phyloP scores from a whole-genome alignment of 2,329 filamentous ascomycete genomes.

The Didymellaceae sp. region DNA sequence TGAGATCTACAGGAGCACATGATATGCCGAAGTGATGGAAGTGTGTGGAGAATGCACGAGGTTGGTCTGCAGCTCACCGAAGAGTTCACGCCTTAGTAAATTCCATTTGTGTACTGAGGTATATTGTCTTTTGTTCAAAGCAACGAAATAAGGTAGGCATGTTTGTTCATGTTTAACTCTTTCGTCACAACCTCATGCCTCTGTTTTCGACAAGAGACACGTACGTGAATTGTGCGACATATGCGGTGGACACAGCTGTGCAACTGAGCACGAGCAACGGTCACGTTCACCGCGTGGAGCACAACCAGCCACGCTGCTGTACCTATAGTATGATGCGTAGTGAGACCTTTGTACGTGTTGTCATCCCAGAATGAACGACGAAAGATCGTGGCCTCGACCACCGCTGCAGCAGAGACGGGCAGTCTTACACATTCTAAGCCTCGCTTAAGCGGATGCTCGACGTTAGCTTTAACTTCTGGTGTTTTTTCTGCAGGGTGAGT shows the following conservation, averaged over 20 bases:
- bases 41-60: background rate
- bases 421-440: no score
- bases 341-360: background rate
- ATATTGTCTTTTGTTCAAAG: no score
- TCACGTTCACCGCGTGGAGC: slow-evolving; percentile 4
- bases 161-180: no score
- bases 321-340: background rate
- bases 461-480: slow-evolving; percentile 7
- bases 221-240: background rate
- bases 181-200: no score
- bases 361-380: background rate
- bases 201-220: background rate
- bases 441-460: no score
- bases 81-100: background rate
- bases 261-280: background rate
- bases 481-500: slow-evolving; percentile 11
- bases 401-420: no score
- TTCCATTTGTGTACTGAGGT: no score
- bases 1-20: background rate
- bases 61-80: background rate
- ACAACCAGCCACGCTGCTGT: slow-evolving; percentile 1
- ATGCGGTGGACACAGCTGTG: slow-evolving; percentile 1
- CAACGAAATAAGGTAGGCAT: no score
- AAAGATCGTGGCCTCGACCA: no score
- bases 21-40: no score